Conservation (phyloP, 208 protist species). For the Leishmania martiniquensis region DNA sequence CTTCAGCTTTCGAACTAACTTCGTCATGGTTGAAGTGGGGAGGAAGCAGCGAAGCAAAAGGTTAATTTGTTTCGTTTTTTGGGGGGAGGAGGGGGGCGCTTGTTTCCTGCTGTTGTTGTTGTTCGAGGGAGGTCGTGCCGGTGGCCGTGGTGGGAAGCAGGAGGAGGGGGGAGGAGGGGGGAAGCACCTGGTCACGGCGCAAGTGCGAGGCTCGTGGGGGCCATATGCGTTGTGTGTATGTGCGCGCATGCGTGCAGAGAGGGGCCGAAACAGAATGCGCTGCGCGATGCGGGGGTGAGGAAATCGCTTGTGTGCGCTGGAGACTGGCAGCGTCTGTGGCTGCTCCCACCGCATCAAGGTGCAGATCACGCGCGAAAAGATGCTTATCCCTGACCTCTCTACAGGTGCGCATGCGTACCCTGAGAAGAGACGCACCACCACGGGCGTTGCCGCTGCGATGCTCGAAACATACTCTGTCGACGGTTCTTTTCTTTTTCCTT, state of each 20-base stretch:
- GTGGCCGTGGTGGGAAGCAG: too few relatives aligned
- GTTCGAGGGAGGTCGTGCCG: too few relatives aligned
- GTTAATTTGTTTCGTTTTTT: background rate
- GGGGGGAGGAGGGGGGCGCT: too few relatives aligned
- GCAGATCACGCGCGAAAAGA: background rate
- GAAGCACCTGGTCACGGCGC: background rate
- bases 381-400: background rate
- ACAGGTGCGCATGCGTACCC: background rate
- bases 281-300: background rate
- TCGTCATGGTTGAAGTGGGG: slow-evolving; percentile 68
- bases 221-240: background rate
- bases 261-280: background rate
- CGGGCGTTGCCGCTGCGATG: background rate
- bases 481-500: too few relatives aligned
- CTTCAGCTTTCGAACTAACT: slow-evolving; percentile 89
- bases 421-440: background rate
- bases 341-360: background rate
- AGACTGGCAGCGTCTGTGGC: background rate
- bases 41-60: background rate
- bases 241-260: background rate
- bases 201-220: background rate
- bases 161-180: too few relatives aligned
- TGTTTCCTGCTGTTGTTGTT: too few relatives aligned
- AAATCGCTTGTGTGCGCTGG: background rate
- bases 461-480: too few relatives aligned